Evolutionary conservation across 768 basidiomycete species (phyloP).

Genomic region (Hygrophorus pudorinus): DNA sequence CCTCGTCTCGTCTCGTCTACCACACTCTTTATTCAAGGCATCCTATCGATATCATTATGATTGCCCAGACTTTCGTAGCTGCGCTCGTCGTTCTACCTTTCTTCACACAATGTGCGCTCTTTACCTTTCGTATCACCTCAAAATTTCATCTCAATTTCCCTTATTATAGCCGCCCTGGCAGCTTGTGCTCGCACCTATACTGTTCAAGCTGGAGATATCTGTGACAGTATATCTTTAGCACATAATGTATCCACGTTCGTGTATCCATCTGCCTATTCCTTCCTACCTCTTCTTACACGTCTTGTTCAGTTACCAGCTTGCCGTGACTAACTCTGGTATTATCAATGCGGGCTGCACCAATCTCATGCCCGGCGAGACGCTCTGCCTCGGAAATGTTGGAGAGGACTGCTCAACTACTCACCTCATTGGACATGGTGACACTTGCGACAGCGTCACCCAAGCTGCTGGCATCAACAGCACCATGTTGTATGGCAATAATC

Average conservation of each 20-base stretch:
- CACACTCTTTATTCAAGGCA: no score
- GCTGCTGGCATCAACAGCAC: slow-evolving; percentile 31
- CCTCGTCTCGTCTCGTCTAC: no score
- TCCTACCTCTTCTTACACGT: background rate
- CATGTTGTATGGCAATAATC: slow-evolving; percentile 53
- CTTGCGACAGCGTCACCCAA: slow-evolving; percentile 34
- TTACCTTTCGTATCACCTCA: no score
- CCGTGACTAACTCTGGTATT: slow-evolving; percentile 33
- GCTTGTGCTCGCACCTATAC: slow-evolving; percentile 41
- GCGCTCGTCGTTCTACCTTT: no score
- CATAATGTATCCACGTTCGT: slow-evolving; percentile 39
- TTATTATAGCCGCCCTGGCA: background rate
- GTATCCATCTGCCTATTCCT: background rate
- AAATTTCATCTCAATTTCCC: slow-evolving; percentile 5
- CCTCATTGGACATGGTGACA: slow-evolving; percentile 37
- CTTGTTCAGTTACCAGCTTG: slow-evolving; percentile 44
- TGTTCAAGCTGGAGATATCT: slow-evolving; percentile 43
- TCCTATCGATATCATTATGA: no score
- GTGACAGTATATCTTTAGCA: slow-evolving; percentile 41
- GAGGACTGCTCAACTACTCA: slow-evolving; percentile 49
- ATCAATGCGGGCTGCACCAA: slow-evolving; percentile 49
- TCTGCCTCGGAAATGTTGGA: slow-evolving; percentile 49
- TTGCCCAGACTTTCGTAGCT: no score
- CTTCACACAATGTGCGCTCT: no score
- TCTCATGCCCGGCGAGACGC: slow-evolving; percentile 35